phyloP scores from a whole-genome alignment of 768 basidiomycete genomes.

The Coprinopsis cinerea region DNA sequence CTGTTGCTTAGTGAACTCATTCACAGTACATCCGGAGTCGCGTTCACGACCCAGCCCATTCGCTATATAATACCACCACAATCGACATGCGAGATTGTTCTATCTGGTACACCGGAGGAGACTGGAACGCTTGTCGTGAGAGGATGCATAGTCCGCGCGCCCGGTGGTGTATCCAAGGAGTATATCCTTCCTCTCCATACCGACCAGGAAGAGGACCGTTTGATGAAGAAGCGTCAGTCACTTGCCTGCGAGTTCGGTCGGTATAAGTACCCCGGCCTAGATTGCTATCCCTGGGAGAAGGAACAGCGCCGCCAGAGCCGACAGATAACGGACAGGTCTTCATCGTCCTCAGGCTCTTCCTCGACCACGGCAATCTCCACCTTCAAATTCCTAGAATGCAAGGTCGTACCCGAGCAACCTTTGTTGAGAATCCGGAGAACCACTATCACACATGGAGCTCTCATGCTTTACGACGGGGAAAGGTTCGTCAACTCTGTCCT shows the following conservation, averaged over 20 bases:
- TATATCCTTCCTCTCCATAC: slow-evolving; percentile 73
- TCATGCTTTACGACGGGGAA: slow-evolving; percentile 96
- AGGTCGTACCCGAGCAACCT: slow-evolving; percentile 84
- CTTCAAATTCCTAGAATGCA: slow-evolving; percentile 67
- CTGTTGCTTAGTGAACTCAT: slow-evolving; percentile 9
- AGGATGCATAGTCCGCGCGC: slow-evolving; percentile 75
- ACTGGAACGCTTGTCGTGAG: slow-evolving; percentile 66
- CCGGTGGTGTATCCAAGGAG: slow-evolving; percentile 63
- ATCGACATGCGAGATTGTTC: slow-evolving; percentile 64
- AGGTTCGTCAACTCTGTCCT: slow-evolving; percentile 41
- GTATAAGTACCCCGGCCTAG: slow-evolving; percentile 69
- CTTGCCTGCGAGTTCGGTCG: slow-evolving; percentile 62
- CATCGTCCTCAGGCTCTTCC: not conserved
- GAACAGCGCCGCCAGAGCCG: slow-evolving; percentile 33
- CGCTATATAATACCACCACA: slow-evolving; percentile 67
- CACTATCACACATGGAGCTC: slow-evolving; percentile 86
- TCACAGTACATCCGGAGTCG: slow-evolving; percentile 73
- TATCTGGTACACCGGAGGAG: slow-evolving; percentile 60
- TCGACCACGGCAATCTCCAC: slow-evolving; percentile 21
- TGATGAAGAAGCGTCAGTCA: slow-evolving; percentile 51
- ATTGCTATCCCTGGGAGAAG: slow-evolving; percentile 60
- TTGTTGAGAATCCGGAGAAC: slow-evolving; percentile 79
- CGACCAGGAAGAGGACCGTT: slow-evolving; percentile 61
- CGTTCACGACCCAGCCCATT: slow-evolving; percentile 61
- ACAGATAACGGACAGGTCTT: slow-evolving; percentile 15